phyloP scores from a whole-genome alignment of 805 yeast species.

The Dipodascopsis uninucleata region DNA sequence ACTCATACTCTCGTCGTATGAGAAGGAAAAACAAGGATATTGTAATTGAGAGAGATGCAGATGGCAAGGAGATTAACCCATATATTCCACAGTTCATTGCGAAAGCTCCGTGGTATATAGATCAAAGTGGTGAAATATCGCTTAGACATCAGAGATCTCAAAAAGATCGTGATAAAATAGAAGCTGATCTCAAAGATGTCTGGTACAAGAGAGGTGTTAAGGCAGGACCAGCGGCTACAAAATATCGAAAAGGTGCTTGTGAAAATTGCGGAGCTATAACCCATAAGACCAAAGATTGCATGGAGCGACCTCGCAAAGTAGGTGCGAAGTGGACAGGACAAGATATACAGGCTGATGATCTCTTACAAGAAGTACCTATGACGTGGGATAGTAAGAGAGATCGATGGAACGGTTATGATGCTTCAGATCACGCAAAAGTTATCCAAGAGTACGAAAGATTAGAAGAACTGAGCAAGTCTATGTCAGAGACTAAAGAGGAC shows the following conservation, averaged over 20 bases:
- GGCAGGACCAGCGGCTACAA: slow-evolving; percentile 33
- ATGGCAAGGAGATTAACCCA: slow-evolving; percentile 39
- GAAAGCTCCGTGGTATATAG: slow-evolving; percentile 37
- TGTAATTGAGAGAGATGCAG: slow-evolving; percentile 34
- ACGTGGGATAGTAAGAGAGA: slow-evolving; percentile 72
- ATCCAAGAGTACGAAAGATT: slow-evolving; percentile 46
- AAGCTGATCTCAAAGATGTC: slow-evolving; percentile 26
- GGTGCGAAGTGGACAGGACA: slow-evolving; percentile 39
- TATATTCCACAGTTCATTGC: slow-evolving; percentile 37
- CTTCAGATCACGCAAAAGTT: slow-evolving; percentile 55
- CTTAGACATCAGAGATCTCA: slow-evolving; percentile 33
- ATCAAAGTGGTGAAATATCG: slow-evolving; percentile 28
- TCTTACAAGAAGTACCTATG: slow-evolving; percentile 30
- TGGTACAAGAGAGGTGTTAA: slow-evolving; percentile 37
- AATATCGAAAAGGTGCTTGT: slow-evolving; percentile 44
- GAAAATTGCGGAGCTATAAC: slow-evolving; percentile 55
- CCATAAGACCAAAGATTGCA: slow-evolving; percentile 52
- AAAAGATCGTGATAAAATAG: slow-evolving; percentile 22
- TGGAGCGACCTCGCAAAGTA: slow-evolving; percentile 51
- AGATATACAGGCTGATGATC: slow-evolving; percentile 34
- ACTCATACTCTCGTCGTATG: slow-evolving; percentile 4
- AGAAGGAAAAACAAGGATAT: slow-evolving; percentile 7
- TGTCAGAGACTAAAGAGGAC: slow-evolving; percentile 19
- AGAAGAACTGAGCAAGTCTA: slow-evolving; percentile 32
- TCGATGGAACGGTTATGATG: slow-evolving; percentile 76